Conservation (phyloP, 140 eudicot species). For the Senecio squalidus region DNA sequence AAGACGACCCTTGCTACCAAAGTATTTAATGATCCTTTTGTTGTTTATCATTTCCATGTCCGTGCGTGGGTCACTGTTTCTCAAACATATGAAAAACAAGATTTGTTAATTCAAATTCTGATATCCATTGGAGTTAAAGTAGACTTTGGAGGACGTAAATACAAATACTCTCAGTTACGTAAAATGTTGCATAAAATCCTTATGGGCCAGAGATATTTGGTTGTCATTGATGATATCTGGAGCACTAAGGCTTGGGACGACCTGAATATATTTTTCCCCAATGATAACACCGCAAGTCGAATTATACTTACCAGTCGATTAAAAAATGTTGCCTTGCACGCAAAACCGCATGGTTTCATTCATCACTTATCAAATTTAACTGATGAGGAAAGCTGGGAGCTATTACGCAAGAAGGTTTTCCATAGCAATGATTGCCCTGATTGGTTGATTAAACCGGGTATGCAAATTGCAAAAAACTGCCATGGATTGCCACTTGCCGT, state of each 20-base stretch:
- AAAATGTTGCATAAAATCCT: background rate
- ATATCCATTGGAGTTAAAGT: background rate
- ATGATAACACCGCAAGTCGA: conserved; percentile 22
- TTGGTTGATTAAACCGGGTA: conserved; percentile 15
- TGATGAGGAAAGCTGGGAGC: conserved; percentile 28
- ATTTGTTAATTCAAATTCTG: background rate
- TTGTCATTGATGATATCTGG: too few species aligned
- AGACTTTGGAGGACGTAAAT: background rate
- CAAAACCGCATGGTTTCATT: background rate
- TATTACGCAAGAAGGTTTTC: conserved; percentile 19
- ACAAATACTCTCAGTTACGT: too few species aligned
- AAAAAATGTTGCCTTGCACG: conserved; percentile 8
- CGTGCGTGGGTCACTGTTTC: background rate
- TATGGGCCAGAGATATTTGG: conserved; percentile 29
- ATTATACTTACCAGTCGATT: conserved; percentile 31
- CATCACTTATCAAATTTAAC: conserved; percentile 8
- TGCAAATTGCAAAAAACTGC: conserved; percentile 17
- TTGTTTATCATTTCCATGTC: background rate
- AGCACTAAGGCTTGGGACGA: conserved; percentile 25
- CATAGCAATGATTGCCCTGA: conserved; percentile 9
- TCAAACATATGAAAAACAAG: background rate
- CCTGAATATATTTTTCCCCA: conserved; percentile 14
- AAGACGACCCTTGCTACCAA: conserved; percentile 24
- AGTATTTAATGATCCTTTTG: background rate
- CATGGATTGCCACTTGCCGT: too few species aligned